A percentile compares a stretch with the other conserved stretches of the same genome.
phyloP scores from a whole-genome alignment of 352 stramenopile genomes.

The Pythium rhizo-oryzae region DNA sequence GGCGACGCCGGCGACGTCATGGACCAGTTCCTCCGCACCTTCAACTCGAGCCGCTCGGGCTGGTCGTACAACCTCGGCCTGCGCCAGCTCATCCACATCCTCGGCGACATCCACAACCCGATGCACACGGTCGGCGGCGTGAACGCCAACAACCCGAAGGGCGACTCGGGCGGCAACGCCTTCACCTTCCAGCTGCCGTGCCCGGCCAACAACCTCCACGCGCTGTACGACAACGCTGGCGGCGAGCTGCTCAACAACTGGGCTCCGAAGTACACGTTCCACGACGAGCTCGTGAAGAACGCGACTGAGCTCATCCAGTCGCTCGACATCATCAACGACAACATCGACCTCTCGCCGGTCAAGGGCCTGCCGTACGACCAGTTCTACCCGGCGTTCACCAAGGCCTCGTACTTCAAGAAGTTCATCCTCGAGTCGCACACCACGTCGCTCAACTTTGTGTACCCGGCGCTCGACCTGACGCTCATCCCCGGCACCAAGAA shows the following conservation, averaged over 20 bases:
- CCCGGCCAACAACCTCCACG: constrained; percentile 61
- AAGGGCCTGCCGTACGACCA: constrained; percentile 24
- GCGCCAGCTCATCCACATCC: constrained; percentile 74
- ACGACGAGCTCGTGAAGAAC: constrained; percentile 35
- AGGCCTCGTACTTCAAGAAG: constrained; percentile 25
- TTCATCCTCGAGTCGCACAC: constrained; percentile 36
- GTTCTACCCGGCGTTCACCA: constrained; percentile 26
- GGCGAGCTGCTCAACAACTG: constrained; percentile 67
- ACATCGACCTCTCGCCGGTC: constrained; percentile 20
- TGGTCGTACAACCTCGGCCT: constrained; percentile 68
- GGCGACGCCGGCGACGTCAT: constrained; percentile 52
- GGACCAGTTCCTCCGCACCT: constrained; percentile 45
- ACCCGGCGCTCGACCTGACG: constrained; percentile 31
- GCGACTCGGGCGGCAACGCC: constrained; percentile 64
- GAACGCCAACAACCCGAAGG: constrained; percentile 43
- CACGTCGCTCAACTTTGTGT: constrained; percentile 25
- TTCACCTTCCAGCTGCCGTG: constrained; percentile 58
- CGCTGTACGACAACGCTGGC: constrained; percentile 58
- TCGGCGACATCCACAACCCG: constrained; percentile 66
- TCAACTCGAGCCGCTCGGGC: constrained; percentile 62
- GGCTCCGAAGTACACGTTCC: constrained; percentile 23
- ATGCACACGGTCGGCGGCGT: constrained; percentile 58
- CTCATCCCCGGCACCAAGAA: constrained; percentile 26
- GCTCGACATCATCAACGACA: constrained; percentile 23
- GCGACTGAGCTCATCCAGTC: constrained; percentile 43